A percentile compares a stretch with the other conserved stretches of the same genome.
Evolutionary conservation across 148 eudicot species (phyloP).

Genomic region (Fallopia convolvulus): DNA sequence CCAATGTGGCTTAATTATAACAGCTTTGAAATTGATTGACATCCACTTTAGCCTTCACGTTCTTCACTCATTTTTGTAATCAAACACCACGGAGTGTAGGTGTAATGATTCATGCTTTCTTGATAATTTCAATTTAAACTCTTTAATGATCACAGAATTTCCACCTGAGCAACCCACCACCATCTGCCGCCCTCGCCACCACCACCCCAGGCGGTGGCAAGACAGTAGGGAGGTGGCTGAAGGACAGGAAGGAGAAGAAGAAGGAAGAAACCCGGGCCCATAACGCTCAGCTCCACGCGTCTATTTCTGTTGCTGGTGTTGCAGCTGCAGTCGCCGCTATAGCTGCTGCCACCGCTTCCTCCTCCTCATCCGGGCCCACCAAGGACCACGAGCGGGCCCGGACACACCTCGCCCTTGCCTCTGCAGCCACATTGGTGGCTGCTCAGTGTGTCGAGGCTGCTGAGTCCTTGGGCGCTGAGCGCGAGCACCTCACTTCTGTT

Average conservation of each 20-base stretch:
- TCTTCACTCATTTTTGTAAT: not conserved
- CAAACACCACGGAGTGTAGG: too few relatives aligned
- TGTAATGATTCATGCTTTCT: not conserved
- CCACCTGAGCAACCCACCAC: slow-evolving; percentile 45
- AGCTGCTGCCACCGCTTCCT: slow-evolving; percentile 66
- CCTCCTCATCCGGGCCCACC: slow-evolving; percentile 32
- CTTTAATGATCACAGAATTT: slow-evolving; percentile 38
- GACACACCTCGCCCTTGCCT: slow-evolving; percentile 82
- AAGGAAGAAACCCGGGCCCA: slow-evolving; percentile 83
- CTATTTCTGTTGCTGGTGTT: slow-evolving; percentile 84
- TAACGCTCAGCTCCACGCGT: slow-evolving; percentile 84
- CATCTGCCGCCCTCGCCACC: slow-evolving; percentile 30
- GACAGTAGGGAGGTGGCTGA: slow-evolving; percentile 93
- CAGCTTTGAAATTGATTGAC: not conserved
- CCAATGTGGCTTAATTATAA: not conserved
- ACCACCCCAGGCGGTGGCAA: slow-evolving; percentile 46
- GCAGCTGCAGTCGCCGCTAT: slow-evolving; percentile 97
- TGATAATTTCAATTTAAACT: not conserved
- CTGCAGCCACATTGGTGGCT: slow-evolving; percentile 91
- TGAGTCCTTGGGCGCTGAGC: slow-evolving; percentile 88
- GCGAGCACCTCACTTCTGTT: slow-evolving; percentile 66
- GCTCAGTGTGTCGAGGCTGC: slow-evolving; percentile 97
- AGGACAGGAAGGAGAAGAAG: slow-evolving; percentile 81
- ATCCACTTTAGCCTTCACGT: not conserved
- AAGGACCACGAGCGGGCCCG: slow-evolving; percentile 66